Base-by-base conservation (phyloP, 2,329 filamentous ascomycete genomes). In the Phoma herbarum region DNA sequence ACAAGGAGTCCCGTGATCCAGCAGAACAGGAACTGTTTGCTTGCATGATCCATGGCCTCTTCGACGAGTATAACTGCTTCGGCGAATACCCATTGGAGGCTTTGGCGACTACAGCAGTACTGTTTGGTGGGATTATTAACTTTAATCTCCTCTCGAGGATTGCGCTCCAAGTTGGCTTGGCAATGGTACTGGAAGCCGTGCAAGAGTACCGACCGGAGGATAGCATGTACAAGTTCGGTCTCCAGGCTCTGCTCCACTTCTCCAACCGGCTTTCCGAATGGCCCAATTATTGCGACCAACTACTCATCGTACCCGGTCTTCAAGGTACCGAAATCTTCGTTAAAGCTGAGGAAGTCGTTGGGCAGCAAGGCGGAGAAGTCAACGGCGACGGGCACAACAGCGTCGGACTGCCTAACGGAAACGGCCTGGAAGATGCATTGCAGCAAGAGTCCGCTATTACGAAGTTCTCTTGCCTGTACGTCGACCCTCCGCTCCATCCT, bases 121-220 rank as follows among this genome's bases (percentile, higher is more conserved):
- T 99, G 26, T 99, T 99, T 75, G 95, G 95, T 54, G 95, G 94
- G 26, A 95, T 98, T 64, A 97, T 99, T 70, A 93, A 93, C 50
- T 95, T 92, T 79, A 93, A 93, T 71, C 85, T 99, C 7, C 90
- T 99, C 49, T 92, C 93, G 6, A 90, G 93, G 41, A 86, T 99
- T 18, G 92, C 95, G 3, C 86, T 98, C 31, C 93, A 97, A 73
- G 93, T 97, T 56, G 95, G 92, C n/a, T 82, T 98, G 16, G 93
- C 91, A 16, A 97, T 99, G 92, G 96, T 99, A 63, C 82, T 98
- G n/a, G 93, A 99, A 76, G 92, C 95, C 12, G 93, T 99, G 23
- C 86, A 92, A 64, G 93, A 97, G 63, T 92, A 95, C 70, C 81
- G 85, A 29, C 87, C 90, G 0, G 90, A 96, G 29, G 88, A 93